Evolutionary conservation across 306 rosid species (phyloP), one percentile per base, ranked within the genome.

Genomic region (Ziziphus jujuba): DNA sequence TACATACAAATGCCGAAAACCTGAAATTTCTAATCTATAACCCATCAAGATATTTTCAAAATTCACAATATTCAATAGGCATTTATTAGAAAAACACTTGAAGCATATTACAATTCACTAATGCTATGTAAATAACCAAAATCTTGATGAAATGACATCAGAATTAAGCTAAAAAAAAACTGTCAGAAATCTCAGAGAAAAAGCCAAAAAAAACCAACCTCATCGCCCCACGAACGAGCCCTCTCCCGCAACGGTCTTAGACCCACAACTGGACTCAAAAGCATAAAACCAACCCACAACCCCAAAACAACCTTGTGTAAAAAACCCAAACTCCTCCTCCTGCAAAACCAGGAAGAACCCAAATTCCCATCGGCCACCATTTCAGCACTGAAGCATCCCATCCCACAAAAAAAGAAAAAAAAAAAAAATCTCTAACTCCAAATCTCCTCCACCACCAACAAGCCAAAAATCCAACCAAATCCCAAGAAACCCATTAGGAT

Each of bases 221-320:
- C 99, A 66, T 90, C 97, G 21, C 95, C 96, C 99, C 99, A 93
- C 0, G 97, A 85, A 16, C 87, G 87, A 79, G 91, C 75, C 69
- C 86, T 82, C 66, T 93, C 99, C 82, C 99, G 77, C 23, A 93
- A 79, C 19, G 99, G 99, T 80, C 99, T 87, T 56, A 93, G 78
- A 74, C 88, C 87, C 16, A 65, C 84, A 79, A 74, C 97, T 40
- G 95, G 89, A 83, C 65, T 78, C 35, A 70, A 66, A 73, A 86
- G 70, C 75, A 90, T 59, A 45, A 80, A 31, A 61, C 77, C 72
- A 64, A 71, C 54, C 71, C 76, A 83, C 47, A 75, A 65, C 25
- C 91, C 78, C 76, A 81, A 72, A 38, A 78, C 56, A 71, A 74
- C 64, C 61, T 72, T 65, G 56, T 61, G 62, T 51, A 81, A 63